These are phyloP conservation scores for Sporothrix protearum DNA, from an alignment of 2,329 filamentous ascomycete species.

Conservation along the genomic window DNA sequence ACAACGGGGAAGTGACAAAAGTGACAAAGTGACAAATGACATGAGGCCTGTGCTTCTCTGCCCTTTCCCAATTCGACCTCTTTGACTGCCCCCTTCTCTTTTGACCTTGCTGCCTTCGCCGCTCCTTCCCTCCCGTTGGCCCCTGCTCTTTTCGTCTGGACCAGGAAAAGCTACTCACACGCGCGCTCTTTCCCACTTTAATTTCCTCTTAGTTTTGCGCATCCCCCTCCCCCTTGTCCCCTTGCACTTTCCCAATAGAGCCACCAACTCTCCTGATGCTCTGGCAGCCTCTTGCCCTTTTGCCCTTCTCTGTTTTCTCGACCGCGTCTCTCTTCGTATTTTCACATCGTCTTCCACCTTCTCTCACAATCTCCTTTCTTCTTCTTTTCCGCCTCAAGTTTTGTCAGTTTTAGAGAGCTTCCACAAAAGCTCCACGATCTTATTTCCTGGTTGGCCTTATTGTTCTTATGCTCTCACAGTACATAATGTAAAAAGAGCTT, in stretches of 20 bases:
- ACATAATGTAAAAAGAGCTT: not conserved
- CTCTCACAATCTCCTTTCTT: not conserved
- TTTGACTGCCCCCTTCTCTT: not conserved
- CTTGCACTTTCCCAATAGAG: slow-evolving; percentile 19
- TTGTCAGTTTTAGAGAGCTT: not conserved
- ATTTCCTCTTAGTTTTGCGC: slow-evolving; percentile 19
- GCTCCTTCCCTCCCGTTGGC: slow-evolving; percentile 15
- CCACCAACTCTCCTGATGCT: not conserved
- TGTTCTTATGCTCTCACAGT: not conserved
- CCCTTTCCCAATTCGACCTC: slow-evolving; percentile 12
- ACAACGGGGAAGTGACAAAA: not conserved
- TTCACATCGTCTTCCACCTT: not conserved
- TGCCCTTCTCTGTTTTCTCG: not conserved
- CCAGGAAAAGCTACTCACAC: slow-evolving; percentile 13
- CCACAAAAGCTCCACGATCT: not conserved
- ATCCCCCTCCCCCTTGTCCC: not conserved
- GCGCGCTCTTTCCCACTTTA: slow-evolving; percentile 24
- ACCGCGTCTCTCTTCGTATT: not conserved
- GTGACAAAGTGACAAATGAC: not conserved
- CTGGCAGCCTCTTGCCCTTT: not conserved
- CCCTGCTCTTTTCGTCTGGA: slow-evolving; percentile 14
- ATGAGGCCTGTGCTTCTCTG: slow-evolving; percentile 17
- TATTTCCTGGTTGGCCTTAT: not conserved
- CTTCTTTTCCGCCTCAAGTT: not conserved
- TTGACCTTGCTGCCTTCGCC: not conserved